Evolutionary conservation across 2,329 filamentous ascomycete genomes (phyloP).

Genomic region (Talaromyces sp.): DNA sequence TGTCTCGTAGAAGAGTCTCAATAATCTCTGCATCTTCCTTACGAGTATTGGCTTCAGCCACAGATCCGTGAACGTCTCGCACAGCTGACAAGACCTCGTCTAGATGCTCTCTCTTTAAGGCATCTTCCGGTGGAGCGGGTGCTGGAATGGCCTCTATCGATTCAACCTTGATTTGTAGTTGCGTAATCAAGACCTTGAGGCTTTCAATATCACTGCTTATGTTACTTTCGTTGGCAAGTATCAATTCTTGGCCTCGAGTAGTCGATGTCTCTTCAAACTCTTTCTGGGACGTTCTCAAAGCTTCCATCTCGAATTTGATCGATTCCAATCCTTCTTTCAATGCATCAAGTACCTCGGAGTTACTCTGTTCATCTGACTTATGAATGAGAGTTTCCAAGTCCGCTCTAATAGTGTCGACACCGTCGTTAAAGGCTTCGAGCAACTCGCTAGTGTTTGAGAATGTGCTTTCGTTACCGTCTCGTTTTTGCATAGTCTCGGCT

Average conservation of each 20-base stretch:
- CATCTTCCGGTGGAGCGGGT: conserved; percentile 37
- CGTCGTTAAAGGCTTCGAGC: conserved; percentile 62
- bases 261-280: conserved; percentile 51
- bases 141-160: conserved; percentile 58
- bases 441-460: conserved; percentile 56
- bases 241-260: conserved; percentile 54
- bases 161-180: conserved; percentile 82
- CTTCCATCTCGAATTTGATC: conserved; percentile 74
- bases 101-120: conserved; percentile 47
- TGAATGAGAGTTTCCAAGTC: conserved; percentile 73
- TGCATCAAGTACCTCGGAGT: conserved; percentile 84
- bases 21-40: conserved; percentile 88
- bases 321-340: conserved; percentile 76
- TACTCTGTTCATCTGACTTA: conserved; percentile 78
- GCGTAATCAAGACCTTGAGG: conserved; percentile 76
- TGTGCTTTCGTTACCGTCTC: conserved; percentile 48
- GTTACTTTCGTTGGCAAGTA: conserved; percentile 52
- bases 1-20: conserved; percentile 84
- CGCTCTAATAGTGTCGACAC: conserved; percentile 69
- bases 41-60: conserved; percentile 54
- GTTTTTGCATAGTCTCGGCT: conserved; percentile 53
- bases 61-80: conserved; percentile 55
- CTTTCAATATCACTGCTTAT: conserved; percentile 73
- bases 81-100: conserved; percentile 46
- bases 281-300: conserved; percentile 59